phyloP scores from a whole-genome alignment of 257 asterid species.

The Gentiana straminea region DNA sequence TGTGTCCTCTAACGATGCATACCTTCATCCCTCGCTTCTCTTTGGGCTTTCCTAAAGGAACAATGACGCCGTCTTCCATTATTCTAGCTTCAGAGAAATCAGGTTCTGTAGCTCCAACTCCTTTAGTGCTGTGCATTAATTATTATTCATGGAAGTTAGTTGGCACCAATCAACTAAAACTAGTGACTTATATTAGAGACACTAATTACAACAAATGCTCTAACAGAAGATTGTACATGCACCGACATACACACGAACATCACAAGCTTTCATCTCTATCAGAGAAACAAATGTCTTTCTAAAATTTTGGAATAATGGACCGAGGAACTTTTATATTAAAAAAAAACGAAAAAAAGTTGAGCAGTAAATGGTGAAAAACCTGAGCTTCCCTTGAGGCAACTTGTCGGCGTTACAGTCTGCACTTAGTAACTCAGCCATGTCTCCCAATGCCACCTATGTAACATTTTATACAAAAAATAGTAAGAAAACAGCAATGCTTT shows the following conservation, averaged over 20 bases:
- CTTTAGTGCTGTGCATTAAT: constrained; percentile 57
- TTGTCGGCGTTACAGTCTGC: constrained; percentile 64
- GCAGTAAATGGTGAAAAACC: constrained; percentile 26
- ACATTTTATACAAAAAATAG: constrained; percentile 1
- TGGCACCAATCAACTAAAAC: not conserved
- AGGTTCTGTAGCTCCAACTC: constrained; percentile 72
- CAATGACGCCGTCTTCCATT: constrained; percentile 65
- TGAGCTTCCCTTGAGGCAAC: constrained; percentile 74
- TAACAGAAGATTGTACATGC: no score
- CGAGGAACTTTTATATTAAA: no score
- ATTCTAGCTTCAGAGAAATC: constrained; percentile 42
- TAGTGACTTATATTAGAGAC: no score
- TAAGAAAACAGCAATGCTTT: not conserved
- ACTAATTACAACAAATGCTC: no score
- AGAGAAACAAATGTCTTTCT: no score
- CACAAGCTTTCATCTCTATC: no score
- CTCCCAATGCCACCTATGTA: constrained; percentile 87
- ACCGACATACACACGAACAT: no score
- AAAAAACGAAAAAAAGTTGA: not conserved
- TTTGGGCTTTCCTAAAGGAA: constrained; percentile 73
- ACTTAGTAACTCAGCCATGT: constrained; percentile 66
- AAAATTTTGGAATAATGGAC: no score
- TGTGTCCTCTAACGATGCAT: not conserved
- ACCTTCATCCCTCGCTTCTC: constrained; percentile 43
- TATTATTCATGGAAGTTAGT: not conserved